Base-by-base conservation (phyloP, 306 rosid species). In the Cicer cuneatum region DNA sequence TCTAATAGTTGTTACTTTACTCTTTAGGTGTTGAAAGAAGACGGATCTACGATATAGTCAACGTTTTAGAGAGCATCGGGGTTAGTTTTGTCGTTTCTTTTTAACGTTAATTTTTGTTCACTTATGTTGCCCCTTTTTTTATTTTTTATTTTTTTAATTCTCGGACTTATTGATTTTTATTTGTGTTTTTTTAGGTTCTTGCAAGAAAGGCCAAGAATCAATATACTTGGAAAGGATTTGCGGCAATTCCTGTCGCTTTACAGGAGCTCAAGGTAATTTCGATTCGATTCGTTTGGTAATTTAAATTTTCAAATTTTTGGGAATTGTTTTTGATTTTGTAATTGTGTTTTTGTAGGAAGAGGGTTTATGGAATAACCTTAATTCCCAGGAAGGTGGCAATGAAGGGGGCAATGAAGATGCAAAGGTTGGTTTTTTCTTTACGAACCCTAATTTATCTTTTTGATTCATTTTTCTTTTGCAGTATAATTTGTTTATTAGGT, bases 21-120 rank as follows among this genome's bases (percentile, higher is more conserved):
- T 47, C 8, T 47, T 24, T 79, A 90, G 98, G 97, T 7, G 99
- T 94, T 0, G 96, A 94, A 75, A 86, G 99, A 72, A 82, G 99
- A 56, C 87, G 99, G 87, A 94, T 94, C 80, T 94, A 94, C 8
- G 99, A 94, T 46, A 94, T 92, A 5, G 99, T 94, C 43, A 94
- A 94, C 24, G 97, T 94, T 8, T 54, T 92, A 46, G 99, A 94
- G 76, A 94, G 99, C 43, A 87, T 92, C 1, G 99, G 97, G 85
- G 97, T 93, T 4, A 13, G 85, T 37, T 40, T 13, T 37, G 6
- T 69, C 18, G 8, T 18, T 5, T 45, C 5, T 41, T 7, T 6
- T 54, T 12, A 9, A 13, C 42, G 10, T 59, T 59, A 12, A 5
- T 58, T 6, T 33, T 3, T 40, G 47, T 46, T 37, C 12, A 7